Percentiles rank a stretch among this genome's conserved stretches.
phyloP scores from a whole-genome alignment of 495 filamentous ascomycete species.

The Aspergillus conjunctus region DNA sequence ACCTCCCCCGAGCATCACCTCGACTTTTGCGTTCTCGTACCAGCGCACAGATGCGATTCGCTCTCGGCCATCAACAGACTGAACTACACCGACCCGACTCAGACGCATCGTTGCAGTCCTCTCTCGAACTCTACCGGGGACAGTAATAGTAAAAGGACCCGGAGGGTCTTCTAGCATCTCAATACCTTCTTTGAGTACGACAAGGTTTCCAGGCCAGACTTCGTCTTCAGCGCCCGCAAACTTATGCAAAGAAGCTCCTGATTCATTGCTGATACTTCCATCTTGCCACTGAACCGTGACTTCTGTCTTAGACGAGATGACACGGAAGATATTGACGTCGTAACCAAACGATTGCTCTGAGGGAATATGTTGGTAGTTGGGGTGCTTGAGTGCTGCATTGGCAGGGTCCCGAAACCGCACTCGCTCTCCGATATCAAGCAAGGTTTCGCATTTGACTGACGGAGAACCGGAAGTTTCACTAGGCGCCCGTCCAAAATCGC shows the following conservation, averaged over 20 bases:
- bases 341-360: conserved; percentile 54
- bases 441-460: conserved; percentile 19
- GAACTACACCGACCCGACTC: conserved; percentile 59
- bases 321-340: conserved; percentile 58
- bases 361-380: conserved; percentile 44
- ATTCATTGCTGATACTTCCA: conserved; percentile 48
- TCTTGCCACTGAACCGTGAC: conserved; percentile 65
- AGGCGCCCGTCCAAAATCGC: conserved; percentile 29
- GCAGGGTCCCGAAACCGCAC: conserved; percentile 57
- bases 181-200: conserved; percentile 48
- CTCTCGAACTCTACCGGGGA: background rate
- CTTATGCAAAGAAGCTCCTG: conserved; percentile 43
- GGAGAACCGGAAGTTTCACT: conserved; percentile 10
- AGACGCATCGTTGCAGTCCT: conserved; percentile 6
- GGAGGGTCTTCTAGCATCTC: conserved; percentile 6
- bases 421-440: conserved; percentile 41
- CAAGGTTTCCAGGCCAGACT: conserved; percentile 62
- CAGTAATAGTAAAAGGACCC: background rate
- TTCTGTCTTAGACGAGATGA: conserved; percentile 47
- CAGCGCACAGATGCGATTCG: conserved; percentile 58
- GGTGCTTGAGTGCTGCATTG: conserved; percentile 50
- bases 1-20: conserved; percentile 37
- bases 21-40: conserved; percentile 48
- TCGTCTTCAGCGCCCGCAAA: conserved; percentile 53
- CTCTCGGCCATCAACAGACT: conserved; percentile 54